A percentile compares a stretch with the other conserved stretches of the same genome.
phyloP scores from a whole-genome alignment of 2,329 filamentous ascomycete species.

The Claviceps humidiphila region DNA sequence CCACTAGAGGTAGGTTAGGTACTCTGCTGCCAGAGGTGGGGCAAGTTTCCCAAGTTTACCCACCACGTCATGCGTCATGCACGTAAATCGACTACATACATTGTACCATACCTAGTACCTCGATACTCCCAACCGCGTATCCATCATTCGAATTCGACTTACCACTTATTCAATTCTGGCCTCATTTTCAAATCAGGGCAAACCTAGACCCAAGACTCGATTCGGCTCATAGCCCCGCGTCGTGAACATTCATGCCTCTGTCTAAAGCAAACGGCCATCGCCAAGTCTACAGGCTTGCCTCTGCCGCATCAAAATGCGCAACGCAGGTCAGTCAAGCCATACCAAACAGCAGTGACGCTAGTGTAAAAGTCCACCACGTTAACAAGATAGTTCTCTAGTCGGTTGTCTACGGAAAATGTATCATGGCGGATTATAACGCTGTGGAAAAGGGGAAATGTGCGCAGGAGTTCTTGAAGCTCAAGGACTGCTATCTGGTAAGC shows the following conservation, averaged over 20 bases:
- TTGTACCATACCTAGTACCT: no score
- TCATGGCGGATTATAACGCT: conserved; percentile 79
- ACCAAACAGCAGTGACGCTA: not conserved
- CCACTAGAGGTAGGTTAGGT: no score
- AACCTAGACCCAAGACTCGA: no score
- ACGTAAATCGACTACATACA: no score
- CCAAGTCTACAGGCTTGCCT: conserved; percentile 42
- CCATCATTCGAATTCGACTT: no score
- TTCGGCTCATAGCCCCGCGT: not conserved
- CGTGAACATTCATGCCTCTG: not conserved
- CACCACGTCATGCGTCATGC: no score
- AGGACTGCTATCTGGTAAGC: conserved; percentile 74
- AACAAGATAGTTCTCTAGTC: conserved; percentile 39
- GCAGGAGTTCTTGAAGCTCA: conserved; percentile 68
- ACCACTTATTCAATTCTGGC: no score
- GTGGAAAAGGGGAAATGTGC: conserved; percentile 84
- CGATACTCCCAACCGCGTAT: no score
- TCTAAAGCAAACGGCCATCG: conserved; percentile 16
- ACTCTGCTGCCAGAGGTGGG: no score
- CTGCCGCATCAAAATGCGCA: conserved; percentile 42
- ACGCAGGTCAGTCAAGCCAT: conserved; percentile 29
- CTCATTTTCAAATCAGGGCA: no score
- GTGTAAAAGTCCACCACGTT: not conserved
- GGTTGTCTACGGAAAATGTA: conserved; percentile 77
- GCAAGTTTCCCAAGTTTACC: no score